phyloP scores from a whole-genome alignment of 345 rosid genomes.

The Euphorbia lathyris region DNA sequence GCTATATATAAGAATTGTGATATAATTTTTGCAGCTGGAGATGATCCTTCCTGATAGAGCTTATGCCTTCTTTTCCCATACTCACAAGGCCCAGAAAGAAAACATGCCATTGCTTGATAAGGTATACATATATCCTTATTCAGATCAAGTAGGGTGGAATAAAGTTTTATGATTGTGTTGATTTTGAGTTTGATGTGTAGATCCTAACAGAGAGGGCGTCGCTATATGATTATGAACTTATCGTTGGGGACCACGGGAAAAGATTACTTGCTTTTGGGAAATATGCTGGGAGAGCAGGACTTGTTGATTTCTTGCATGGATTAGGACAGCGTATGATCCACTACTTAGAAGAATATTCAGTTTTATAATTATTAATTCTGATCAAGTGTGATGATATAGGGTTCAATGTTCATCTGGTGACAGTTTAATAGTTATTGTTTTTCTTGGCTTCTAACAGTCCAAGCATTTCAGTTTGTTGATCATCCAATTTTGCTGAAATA shows the following conservation, averaged over 20 bases:
- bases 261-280: constrained; percentile 81
- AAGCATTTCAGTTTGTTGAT: neutral
- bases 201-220: constrained; percentile 69
- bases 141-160: neutral
- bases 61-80: constrained; percentile 89
- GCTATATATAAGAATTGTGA: constrained; percentile 2
- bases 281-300: constrained; percentile 93
- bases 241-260: constrained; percentile 65
- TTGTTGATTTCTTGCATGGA: constrained; percentile 73
- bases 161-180: neutral
- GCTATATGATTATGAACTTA: constrained; percentile 81
- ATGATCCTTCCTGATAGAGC: constrained; percentile 79
- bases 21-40: constrained; percentile 44
- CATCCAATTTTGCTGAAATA: neutral
- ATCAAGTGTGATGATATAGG: neutral
- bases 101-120: constrained; percentile 84
- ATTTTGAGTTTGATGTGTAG: constrained; percentile 29
- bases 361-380: neutral
- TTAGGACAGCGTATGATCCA: constrained; percentile 69
- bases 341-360: neutral
- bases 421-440: too few relatives aligned
- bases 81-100: constrained; percentile 85
- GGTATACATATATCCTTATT: constrained; percentile 29
- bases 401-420: neutral
- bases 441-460: neutral